Base-by-base conservation (phyloP, 129 eudicot genomes). In the Oenanthe sinensis region DNA sequence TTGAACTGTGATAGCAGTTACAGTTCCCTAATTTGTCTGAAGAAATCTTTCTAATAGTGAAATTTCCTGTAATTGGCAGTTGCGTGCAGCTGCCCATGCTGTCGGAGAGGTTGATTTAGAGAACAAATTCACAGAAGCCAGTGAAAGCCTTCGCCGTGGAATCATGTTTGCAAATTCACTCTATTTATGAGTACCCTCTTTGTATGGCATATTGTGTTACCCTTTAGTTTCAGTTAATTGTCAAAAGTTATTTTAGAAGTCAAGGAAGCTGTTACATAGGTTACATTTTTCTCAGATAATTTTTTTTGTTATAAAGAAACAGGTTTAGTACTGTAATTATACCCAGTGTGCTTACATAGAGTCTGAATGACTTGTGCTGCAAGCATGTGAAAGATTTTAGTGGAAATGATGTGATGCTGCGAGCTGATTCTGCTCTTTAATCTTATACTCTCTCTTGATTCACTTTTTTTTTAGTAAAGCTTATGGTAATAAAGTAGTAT, bases 131-230 rank as follows among this genome's bases (percentile, higher is more conserved):
- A 84, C 81, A 24, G 98, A 92, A 6, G 98, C 97, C 20, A 93
- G 98, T 81, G 98, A 84, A 46, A 91, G 98, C 85, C 85, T 93
- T 14, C 95, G 98, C 9, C 91, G 90, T 52, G 97, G 97, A 42
- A 93, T 93, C 76, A 93, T 93, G 98, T 93, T 93, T 81, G 98
- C 98, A 37, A 93, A 93, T 77, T 93, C 98, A 72, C 83, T 93
- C 15, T 93, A 93, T 79, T 79, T 91, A 52, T 90, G 71, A 81
- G 12, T 28, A 45, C 20, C 8, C 76, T 8, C 14, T 44, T 8
- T n/a, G 20, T 44, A 10, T 20, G 76, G 17, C 26, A 47, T n/a
- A 3, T 72, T 13, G 36, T 72, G 12, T 72, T 43, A n/a, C 13
- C 26, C 47, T 26, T 39, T 70, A 70, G 47, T 39, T 39, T 70